Conservation (phyloP, 1,284 basidiomycete genomes). For the Ceratobasidium sp. region DNA sequence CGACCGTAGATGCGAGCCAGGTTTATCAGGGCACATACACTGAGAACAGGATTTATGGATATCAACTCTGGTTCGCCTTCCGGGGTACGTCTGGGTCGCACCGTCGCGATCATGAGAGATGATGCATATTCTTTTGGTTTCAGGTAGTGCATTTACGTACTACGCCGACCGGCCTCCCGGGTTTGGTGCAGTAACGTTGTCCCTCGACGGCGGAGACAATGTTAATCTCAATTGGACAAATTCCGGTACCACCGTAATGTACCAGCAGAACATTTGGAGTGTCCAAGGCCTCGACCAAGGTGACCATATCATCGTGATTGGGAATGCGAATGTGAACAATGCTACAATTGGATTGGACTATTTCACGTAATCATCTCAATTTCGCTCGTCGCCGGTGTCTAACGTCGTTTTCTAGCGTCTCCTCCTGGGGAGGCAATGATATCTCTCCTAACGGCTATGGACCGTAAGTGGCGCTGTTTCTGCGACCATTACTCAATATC, state of each 20-base stretch:
- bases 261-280: background rate
- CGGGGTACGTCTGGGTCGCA: no score
- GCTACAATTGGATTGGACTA: background rate
- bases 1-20: no score
- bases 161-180: background rate
- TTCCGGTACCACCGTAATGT: background rate
- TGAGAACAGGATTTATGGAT: no score
- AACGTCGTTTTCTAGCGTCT: background rate
- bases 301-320: background rate
- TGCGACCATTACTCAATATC: background rate
- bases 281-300: background rate
- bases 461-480: background rate
- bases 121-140: no score
- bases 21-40: no score
- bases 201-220: background rate
- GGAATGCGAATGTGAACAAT: background rate
- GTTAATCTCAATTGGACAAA: background rate
- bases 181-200: background rate
- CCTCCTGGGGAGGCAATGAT: background rate
- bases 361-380: background rate
- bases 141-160: background rate
- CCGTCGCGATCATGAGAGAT: no score
- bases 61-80: no score
- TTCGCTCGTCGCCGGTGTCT: background rate
- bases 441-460: background rate